These are phyloP conservation scores for Astraeus odoratus DNA, from an alignment of 768 basidiomycete species.

Conservation along the genomic window DNA sequence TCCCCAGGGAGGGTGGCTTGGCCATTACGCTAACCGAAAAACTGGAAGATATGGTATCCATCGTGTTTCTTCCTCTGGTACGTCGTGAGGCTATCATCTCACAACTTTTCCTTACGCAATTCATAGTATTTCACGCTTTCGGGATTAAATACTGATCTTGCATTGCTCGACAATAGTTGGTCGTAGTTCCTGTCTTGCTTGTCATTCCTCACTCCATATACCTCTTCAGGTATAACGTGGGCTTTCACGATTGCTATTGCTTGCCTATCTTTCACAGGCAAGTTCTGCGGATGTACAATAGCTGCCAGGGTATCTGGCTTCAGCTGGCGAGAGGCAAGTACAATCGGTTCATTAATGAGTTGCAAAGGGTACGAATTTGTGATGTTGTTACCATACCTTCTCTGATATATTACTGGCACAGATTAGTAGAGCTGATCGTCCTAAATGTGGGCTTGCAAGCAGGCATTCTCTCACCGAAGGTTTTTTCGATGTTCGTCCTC, in stretches of 20 bases:
- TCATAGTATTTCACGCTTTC: conserved; percentile 85
- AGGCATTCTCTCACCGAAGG: conserved; percentile 63
- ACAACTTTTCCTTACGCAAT: conserved; percentile 13
- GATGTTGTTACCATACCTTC: conserved; percentile 30
- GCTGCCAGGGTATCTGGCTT: conserved; percentile 67
- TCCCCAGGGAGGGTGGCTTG: conserved; percentile 85
- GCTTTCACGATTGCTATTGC: conserved; percentile 80
- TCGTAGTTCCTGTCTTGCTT: neutral
- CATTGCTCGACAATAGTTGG: conserved; percentile 68
- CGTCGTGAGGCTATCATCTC: conserved; percentile 27
- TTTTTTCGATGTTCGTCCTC: conserved; percentile 95
- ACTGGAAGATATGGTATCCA: conserved; percentile 87
- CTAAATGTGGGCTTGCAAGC: conserved; percentile 88
- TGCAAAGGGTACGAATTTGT: conserved; percentile 70
- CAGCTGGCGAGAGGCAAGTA: conserved; percentile 69
- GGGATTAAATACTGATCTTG: conserved; percentile 84
- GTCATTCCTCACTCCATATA: conserved; percentile 18
- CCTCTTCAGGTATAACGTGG: conserved; percentile 74
- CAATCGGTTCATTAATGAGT: conserved; percentile 90
- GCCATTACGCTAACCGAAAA: conserved; percentile 87
- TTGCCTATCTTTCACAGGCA: conserved; percentile 72
- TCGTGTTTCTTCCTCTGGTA: conserved; percentile 85
- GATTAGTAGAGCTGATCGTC: conserved; percentile 89
- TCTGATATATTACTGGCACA: conserved; percentile 21
- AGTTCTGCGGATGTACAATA: conserved; percentile 79